Evolutionary conservation across 106 monocot genomes (phyloP), one percentile per base, ranked within the genome.

Genomic region (Dendrobium huoshanense): DNA sequence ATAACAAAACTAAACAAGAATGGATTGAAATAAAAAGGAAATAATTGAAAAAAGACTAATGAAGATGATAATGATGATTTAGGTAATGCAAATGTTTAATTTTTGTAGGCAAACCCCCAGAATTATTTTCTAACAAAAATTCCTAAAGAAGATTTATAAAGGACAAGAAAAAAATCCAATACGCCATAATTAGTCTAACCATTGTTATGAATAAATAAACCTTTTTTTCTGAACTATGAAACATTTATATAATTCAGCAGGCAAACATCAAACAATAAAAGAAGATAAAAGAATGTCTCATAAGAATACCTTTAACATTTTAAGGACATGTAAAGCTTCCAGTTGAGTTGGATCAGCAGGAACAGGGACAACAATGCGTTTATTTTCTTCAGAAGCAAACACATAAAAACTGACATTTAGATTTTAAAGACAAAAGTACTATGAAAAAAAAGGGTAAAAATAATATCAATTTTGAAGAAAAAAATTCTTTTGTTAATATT

Each of bases 251-350:
- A 70, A 33, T 37, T 29, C 37, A 70, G 2, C 33, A 16, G 4
- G 10, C 16, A 70, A 70, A 67, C 1, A 11, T 74, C 74, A 74
- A 74, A 74, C 20, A 74, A 1, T 3, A 41, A 44, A 61, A 74
- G 74, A 44, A 74, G 19, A 74, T 74, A n/a, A 74, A 22, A 22
- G 61, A 44, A 74, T 44, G 74, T 44, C 22, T n/a, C 43, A 74
- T 44, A 44, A 19, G 74, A 43, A 74, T 79, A 96, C 96, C 96
- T 91, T 87, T 41, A 96, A 85, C 67, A 85, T 94, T 83, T 90
- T 87, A 44, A 96, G 83, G 43, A 89, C 40, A 81, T 80, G 76
- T 40, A 96, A 25, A 81, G 96, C 94, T 82, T 94, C 88, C 56
- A 87, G 81, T 77, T 96, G 96, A 29, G 80, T 77, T 19, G 90